Evolutionary conservation across 805 yeast genomes (phyloP).

Genomic region (Debaryomyces castellii): DNA sequence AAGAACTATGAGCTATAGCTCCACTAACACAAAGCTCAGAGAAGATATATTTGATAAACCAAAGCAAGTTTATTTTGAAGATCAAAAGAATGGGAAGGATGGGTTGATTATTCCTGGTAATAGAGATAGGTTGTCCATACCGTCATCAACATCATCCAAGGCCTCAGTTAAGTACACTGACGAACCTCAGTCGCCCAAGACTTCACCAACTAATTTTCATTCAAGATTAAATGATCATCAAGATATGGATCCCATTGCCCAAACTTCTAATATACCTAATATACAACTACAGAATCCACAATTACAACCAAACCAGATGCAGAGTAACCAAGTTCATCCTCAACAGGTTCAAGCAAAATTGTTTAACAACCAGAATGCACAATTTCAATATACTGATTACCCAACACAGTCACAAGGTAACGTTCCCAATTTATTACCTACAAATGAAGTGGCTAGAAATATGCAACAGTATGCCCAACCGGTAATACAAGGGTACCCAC

Average conservation of each 20-base stretch:
- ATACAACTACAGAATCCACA: slow-evolving; percentile 7
- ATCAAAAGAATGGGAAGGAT: neutral
- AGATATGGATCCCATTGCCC: slow-evolving; percentile 9
- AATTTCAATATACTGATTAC: slow-evolving; percentile 11
- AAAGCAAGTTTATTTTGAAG: neutral
- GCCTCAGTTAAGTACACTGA: slow-evolving; percentile 28
- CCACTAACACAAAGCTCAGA: slow-evolving; percentile 24
- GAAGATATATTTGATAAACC: slow-evolving; percentile 38
- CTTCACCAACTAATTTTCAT: slow-evolving; percentile 26
- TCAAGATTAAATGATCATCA: slow-evolving; percentile 8
- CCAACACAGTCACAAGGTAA: slow-evolving; percentile 7
- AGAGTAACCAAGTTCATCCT: slow-evolving; percentile 10
- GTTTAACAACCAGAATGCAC: slow-evolving; percentile 6
- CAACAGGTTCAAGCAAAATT: slow-evolving; percentile 1
- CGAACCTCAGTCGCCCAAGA: slow-evolving; percentile 41
- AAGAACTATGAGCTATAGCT: slow-evolving; percentile 6
- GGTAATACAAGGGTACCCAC: slow-evolving; percentile 8
- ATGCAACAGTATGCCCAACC: slow-evolving; percentile 13
- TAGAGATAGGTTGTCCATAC: slow-evolving; percentile 29
- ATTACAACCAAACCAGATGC: slow-evolving; percentile 12
- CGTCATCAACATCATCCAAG: slow-evolving; percentile 35
- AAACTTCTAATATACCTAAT: neutral
- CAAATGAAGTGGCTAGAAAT: slow-evolving; percentile 4
- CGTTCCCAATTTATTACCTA: neutral
- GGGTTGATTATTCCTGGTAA: slow-evolving; percentile 4